phyloP scores from a whole-genome alignment of 208 protist genomes.

The Naegleria lovaniensis region DNA sequence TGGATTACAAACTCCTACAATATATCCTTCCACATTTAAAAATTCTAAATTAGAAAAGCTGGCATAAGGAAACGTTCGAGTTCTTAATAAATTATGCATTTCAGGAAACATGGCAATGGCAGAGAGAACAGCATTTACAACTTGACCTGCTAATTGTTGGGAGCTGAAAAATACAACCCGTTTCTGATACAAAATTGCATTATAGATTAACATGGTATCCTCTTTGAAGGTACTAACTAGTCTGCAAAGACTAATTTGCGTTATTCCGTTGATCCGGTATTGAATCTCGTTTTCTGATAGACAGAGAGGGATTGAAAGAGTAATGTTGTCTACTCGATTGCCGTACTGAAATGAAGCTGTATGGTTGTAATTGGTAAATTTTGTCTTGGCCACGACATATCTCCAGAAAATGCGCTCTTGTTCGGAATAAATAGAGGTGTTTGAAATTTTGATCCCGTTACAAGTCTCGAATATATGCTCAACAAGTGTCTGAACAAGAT shows the following conservation, averaged over 20 bases:
- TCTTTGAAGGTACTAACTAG: background rate
- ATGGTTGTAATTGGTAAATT: background rate
- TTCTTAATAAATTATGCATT: background rate
- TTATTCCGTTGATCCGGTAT: background rate
- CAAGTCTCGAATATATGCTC: background rate
- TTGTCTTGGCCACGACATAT: background rate
- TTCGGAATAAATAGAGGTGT: background rate
- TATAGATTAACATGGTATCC: background rate
- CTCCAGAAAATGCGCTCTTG: background rate
- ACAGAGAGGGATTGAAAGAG: background rate
- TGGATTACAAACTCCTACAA: constrained; percentile 20
- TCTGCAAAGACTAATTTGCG: background rate
- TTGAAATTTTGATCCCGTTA: background rate
- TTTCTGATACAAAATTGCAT: constrained; percentile 17
- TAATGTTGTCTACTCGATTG: background rate
- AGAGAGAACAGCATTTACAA: background rate
- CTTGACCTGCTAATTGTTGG: background rate
- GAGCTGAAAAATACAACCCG: background rate
- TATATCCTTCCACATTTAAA: background rate
- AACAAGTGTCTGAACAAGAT: background rate
- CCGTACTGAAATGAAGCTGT: background rate
- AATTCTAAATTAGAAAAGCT: background rate
- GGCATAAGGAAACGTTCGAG: constrained; percentile 18
- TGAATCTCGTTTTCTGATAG: background rate
- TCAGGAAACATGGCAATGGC: background rate